Evolutionary conservation across 176 grass and related monocot species (phyloP).

Genomic region (Luzula sylvatica): DNA sequence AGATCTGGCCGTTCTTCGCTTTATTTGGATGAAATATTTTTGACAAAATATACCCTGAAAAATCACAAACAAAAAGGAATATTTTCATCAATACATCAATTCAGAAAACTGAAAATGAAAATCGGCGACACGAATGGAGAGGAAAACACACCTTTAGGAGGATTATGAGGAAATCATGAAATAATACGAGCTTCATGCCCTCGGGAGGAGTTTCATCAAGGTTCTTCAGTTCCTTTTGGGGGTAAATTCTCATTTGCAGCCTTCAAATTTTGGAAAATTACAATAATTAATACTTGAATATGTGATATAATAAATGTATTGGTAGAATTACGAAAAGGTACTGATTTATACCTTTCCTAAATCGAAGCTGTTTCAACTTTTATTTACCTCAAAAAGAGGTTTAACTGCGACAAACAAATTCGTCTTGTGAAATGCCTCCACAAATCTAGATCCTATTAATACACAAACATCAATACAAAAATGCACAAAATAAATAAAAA

Average conservation of each 20-base stretch:
- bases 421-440: no score
- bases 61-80: slow-evolving; percentile 12
- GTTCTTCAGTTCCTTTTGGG: slow-evolving; percentile 96
- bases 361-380: no score
- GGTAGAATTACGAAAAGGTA: no score
- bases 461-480: no score
- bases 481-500: no score
- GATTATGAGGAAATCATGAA: slow-evolving; percentile 69
- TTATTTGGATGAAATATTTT: slow-evolving; percentile 99
- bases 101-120: background rate
- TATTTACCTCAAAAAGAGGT: no score
- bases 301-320: no score
- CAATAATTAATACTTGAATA: no score
- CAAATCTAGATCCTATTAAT: no score
- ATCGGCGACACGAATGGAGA: background rate
- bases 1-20: slow-evolving; percentile 80
- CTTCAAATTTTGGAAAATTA: slow-evolving; percentile 28
- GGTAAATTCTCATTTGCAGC: slow-evolving; percentile 89
- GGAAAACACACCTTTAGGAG: slow-evolving; percentile 54
- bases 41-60: slow-evolving; percentile 68
- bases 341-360: no score
- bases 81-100: background rate
- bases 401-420: no score
- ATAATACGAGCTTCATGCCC: slow-evolving; percentile 90
- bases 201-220: slow-evolving; percentile 79